Base-by-base conservation (phyloP, 2,329 filamentous ascomycete species). In the Akanthomyces dipterigenus region DNA sequence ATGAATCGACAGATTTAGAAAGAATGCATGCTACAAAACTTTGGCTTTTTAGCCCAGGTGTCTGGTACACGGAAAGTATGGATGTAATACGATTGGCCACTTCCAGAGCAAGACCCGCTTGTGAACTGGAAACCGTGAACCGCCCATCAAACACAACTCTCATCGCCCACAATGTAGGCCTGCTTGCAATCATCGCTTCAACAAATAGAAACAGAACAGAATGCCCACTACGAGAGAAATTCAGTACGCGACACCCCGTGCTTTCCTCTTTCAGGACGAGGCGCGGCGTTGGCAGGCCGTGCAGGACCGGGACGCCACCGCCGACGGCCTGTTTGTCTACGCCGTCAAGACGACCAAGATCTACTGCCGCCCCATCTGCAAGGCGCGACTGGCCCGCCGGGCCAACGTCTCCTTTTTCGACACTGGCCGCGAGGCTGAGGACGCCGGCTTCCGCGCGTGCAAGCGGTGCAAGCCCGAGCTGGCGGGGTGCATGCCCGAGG, bases 291-390 rank as follows among this genome's bases (percentile, higher is more conserved):
- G 75, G 75, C 65, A 66, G 28, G 75, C 76, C 14, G 69, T 78
- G 5, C 67, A 67, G 18, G 64, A 67, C 7, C 72, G 75, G 60
- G 70, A 77, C 56, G 51, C 75, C 38, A 60, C 61, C 38, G 73
- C 75, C 31, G 74, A 77, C 63, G 72, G 74, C 56, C 64, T 65
- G 57, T 80, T 80, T 58, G 70, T 80, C 51, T 80, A 79, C 66
- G 77, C 65, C 55, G 77, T 79, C 5, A 70, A 70, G 56, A 77
- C 77, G 0, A 79, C 77, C n/a, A 72, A 73, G 63, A 76, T 80
- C 62, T 88, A 84, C 71, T 88, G 85, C 69, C 79, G 84, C 1
- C 84, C 85, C 1, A 83, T 78, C 22, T 88, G 85, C 69, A 80
- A 81, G 18, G 82, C 83, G 2, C 79, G 85, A 0, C 78, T 87